A percentile compares a stretch with the other conserved stretches of the same genome.
Evolutionary conservation across 192 early-diverging fungal species (phyloP).

Genomic region (Backusella mclennaniae): DNA sequence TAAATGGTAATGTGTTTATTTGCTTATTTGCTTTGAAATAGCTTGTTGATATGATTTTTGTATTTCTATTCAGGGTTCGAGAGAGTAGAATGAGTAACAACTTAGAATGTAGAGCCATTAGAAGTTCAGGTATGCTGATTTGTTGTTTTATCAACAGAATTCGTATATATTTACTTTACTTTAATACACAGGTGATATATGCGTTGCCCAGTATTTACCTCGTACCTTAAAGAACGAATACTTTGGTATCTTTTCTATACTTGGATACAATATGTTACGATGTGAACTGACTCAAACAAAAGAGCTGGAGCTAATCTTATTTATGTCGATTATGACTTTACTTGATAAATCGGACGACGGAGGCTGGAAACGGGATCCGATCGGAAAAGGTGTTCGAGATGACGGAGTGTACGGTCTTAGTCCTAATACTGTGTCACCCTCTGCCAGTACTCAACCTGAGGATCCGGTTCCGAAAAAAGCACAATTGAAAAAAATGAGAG

Average conservation of each 20-base stretch:
- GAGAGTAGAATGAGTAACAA: conserved; percentile 16
- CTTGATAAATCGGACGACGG: conserved; percentile 23
- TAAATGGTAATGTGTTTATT: conserved; percentile 21
- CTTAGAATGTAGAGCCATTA: conserved; percentile 17
- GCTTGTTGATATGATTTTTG: background rate
- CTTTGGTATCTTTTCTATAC: conserved; percentile 25
- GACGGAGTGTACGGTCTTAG: background rate
- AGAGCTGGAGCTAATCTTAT: conserved; percentile 13
- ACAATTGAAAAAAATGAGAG: background rate
- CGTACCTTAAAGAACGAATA: conserved; percentile 18
- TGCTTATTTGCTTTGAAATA: background rate
- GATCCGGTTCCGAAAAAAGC: conserved; percentile 1
- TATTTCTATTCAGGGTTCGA: conserved; percentile 12
- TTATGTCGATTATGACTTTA: conserved; percentile 21
- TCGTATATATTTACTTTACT: background rate
- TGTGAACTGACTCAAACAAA: conserved; percentile 14
- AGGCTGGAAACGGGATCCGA: conserved; percentile 8
- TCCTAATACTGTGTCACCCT: background rate
- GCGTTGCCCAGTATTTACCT: conserved; percentile 21
- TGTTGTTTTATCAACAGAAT: background rate
- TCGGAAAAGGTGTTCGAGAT: conserved; percentile 2
- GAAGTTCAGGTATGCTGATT: background rate
- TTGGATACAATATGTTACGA: conserved; percentile 12
- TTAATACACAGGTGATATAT: conserved; percentile 15
- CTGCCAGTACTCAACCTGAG: background rate